These are phyloP conservation scores for Hura crepitans DNA, from an alignment of 441 rosid genomes.

Conservation along the genomic window DNA sequence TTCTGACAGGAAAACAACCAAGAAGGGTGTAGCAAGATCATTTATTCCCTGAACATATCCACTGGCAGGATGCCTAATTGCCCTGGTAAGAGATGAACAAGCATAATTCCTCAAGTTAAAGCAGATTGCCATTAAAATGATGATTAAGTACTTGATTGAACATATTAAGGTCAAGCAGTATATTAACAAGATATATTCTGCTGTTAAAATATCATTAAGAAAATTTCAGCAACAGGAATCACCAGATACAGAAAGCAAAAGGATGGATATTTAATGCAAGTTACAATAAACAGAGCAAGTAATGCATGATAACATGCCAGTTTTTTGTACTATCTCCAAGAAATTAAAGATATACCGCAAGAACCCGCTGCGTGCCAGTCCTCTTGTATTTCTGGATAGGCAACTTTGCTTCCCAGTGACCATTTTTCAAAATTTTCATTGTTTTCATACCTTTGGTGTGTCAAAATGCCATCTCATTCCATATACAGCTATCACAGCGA, in stretches of 20 bases:
- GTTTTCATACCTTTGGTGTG: not conserved
- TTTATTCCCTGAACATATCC: slow-evolving; percentile 98
- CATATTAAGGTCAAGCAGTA: not conserved
- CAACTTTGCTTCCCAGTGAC: not conserved
- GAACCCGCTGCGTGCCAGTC: not conserved
- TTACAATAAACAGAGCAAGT: slow-evolving; percentile 8
- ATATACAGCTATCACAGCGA: not conserved
- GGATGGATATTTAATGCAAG: slow-evolving; percentile 7
- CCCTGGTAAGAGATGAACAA: slow-evolving; percentile 54
- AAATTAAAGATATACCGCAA: not conserved
- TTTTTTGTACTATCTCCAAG: not conserved
- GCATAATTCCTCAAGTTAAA: slow-evolving; percentile 20
- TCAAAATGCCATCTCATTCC: not conserved
- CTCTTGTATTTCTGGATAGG: slow-evolving; percentile 1
- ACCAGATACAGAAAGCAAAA: not conserved
- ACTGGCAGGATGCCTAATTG: slow-evolving; percentile 97
- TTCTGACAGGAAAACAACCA: slow-evolving; percentile 89
- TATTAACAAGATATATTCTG: slow-evolving; percentile 12
- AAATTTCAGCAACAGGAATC: not conserved
- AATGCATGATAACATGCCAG: not conserved
- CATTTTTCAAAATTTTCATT: not conserved
- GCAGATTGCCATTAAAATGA: slow-evolving; percentile 13
- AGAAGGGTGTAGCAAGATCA: slow-evolving; percentile 93
- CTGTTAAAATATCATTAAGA: slow-evolving; percentile 5
- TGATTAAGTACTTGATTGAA: slow-evolving; percentile 5